Conservation (phyloP, 192 early-diverging fungal species). For the Linderina pennispora region DNA sequence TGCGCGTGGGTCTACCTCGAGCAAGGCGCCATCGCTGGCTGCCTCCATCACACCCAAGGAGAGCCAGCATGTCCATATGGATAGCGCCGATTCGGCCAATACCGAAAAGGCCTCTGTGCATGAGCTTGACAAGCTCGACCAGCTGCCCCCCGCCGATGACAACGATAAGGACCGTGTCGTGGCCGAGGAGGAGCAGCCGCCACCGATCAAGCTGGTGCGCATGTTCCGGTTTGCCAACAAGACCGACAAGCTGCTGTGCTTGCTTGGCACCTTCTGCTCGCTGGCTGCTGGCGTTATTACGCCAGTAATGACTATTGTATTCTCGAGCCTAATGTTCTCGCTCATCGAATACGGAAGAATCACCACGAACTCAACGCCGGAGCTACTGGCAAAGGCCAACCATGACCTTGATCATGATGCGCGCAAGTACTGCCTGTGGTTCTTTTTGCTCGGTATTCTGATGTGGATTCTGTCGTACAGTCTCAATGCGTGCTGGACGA, state of each 20-base stretch:
- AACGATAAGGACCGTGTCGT: not conserved
- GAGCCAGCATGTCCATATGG: no score
- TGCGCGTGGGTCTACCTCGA: no score
- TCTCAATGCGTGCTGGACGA: slow-evolving; percentile 34
- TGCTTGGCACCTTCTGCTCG: slow-evolving; percentile 39
- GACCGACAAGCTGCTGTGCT: slow-evolving; percentile 50
- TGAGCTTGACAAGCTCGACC: slow-evolving; percentile 17
- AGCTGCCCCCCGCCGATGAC: slow-evolving; percentile 9
- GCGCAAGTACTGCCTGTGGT: slow-evolving; percentile 35
- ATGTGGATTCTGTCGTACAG: slow-evolving; percentile 36
- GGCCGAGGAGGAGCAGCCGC: not conserved
- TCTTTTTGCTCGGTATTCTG: slow-evolving; percentile 31
- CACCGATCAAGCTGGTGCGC: slow-evolving; percentile 43
- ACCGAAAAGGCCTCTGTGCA: not conserved
- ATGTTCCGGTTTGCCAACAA: slow-evolving; percentile 67
- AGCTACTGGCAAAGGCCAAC: slow-evolving; percentile 5
- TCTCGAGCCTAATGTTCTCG: slow-evolving; percentile 20
- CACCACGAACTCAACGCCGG: no score
- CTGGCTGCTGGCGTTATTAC: slow-evolving; percentile 29
- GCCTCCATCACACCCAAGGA: no score
- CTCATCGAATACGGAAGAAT: slow-evolving; percentile 21
- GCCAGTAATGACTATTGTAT: slow-evolving; percentile 44
- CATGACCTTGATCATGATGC: slow-evolving; percentile 19
- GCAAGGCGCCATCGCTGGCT: no score
- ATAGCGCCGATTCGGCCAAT: no score